Evolutionary conservation across 805 yeast genomes (phyloP).

Genomic region (Wickerhamomyces queroliae): DNA sequence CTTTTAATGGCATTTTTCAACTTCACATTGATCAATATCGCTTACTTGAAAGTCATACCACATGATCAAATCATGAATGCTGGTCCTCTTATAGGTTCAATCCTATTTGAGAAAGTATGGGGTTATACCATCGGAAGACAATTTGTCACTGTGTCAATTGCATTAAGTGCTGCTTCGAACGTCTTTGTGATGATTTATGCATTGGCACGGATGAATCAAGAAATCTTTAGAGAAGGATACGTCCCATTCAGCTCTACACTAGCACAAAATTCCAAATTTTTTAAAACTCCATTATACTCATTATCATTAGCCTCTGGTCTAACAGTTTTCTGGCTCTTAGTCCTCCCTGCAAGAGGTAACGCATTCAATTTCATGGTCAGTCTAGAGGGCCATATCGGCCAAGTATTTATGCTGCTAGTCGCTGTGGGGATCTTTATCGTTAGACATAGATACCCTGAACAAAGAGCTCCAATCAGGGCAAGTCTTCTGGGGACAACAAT

Average conservation of each 20-base stretch:
- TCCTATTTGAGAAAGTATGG: constrained; percentile 48
- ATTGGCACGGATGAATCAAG: constrained; percentile 58
- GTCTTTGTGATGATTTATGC: constrained; percentile 56
- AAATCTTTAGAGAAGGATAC: constrained; percentile 57
- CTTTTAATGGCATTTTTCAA: constrained; percentile 40
- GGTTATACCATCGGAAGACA: constrained; percentile 49
- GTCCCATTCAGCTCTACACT: constrained; percentile 45
- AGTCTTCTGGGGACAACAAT: constrained; percentile 40
- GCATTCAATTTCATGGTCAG: constrained; percentile 37
- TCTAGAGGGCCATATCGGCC: constrained; percentile 41
- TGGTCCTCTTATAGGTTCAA: constrained; percentile 55
- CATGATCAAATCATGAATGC: constrained; percentile 46
- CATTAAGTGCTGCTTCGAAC: constrained; percentile 58
- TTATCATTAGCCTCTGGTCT: constrained; percentile 28
- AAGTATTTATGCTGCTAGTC: constrained; percentile 42
- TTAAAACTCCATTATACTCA: constrained; percentile 50
- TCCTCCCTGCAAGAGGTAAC: constrained; percentile 29
- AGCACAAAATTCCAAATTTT: constrained; percentile 49
- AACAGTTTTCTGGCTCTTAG: constrained; percentile 27
- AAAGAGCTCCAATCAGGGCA: constrained; percentile 47
- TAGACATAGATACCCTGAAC: constrained; percentile 41
- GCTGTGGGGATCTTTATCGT: constrained; percentile 54
- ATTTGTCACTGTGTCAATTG: constrained; percentile 50
- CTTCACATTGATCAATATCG: constrained; percentile 46
- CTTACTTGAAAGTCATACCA: constrained; percentile 50